phyloP scores from a whole-genome alignment of 805 yeast species.

The Candida pini region DNA sequence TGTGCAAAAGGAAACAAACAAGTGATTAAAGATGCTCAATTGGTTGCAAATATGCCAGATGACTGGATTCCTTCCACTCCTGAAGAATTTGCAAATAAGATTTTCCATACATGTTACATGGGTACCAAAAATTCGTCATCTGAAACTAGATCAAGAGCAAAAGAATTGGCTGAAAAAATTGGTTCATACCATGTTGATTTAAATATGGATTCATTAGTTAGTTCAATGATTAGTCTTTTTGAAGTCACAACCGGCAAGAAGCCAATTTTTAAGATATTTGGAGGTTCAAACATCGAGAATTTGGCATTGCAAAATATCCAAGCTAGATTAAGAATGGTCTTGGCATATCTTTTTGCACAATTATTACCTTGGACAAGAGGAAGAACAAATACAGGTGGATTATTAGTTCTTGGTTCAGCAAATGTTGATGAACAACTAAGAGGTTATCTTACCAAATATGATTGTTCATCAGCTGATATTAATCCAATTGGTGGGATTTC shows the following conservation, averaged over 20 bases:
- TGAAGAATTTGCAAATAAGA: slow-evolving; percentile 63
- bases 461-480: slow-evolving; percentile 94
- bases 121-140: slow-evolving; percentile 89
- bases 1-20: slow-evolving; percentile 61
- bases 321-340: slow-evolving; percentile 92
- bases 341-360: slow-evolving; percentile 90
- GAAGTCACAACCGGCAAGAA: slow-evolving; percentile 85
- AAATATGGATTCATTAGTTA: slow-evolving; percentile 83
- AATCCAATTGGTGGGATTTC: slow-evolving; percentile 99
- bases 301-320: slow-evolving; percentile 95
- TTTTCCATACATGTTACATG: slow-evolving; percentile 92
- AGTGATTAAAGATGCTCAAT: slow-evolving; percentile 72
- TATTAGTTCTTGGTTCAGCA: slow-evolving; percentile 90
- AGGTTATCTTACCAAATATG: slow-evolving; percentile 95
- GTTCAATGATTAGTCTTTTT: slow-evolving; percentile 68
- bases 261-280: slow-evolving; percentile 87
- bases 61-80: slow-evolving; percentile 70
- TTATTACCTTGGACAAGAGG: slow-evolving; percentile 92
- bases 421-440: slow-evolving; percentile 95
- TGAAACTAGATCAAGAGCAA: slow-evolving; percentile 83
- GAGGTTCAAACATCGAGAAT: slow-evolving; percentile 89
- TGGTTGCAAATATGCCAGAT: slow-evolving; percentile 50
- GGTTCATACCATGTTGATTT: slow-evolving; percentile 90
- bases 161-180: slow-evolving; percentile 62
- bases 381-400: slow-evolving; percentile 60